These are phyloP conservation scores for Insectozyma bohioensis DNA, from an alignment of 1,139 yeast species.

Conservation along the genomic window DNA sequence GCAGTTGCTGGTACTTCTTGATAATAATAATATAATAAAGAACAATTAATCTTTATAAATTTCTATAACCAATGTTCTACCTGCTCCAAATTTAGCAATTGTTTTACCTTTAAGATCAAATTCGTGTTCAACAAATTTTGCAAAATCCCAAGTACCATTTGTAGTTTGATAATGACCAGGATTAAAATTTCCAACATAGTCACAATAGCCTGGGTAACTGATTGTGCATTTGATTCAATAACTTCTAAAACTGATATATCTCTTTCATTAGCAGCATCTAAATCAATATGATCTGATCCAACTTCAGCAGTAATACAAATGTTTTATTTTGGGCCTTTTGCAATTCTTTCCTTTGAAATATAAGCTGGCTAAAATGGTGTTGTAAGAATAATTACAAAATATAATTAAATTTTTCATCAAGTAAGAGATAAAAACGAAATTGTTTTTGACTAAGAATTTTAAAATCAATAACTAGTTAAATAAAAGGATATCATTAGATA, in stretches of 20 bases:
- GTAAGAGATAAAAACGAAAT: no score
- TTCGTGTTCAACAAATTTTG: constrained; percentile 70
- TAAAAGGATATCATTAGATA: no score
- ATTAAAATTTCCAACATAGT: constrained; percentile 72
- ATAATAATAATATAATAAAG: constrained; percentile 76
- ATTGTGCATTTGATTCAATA: constrained; percentile 77
- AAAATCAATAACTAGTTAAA: no score
- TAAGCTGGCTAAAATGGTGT: constrained; percentile 86
- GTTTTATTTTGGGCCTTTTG: no score
- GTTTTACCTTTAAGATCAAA: constrained; percentile 77
- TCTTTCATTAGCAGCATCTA: constrained; percentile 66
- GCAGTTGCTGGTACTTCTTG: constrained; percentile 63
- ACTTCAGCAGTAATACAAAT: constrained; percentile 83
- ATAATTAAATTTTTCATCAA: no score
- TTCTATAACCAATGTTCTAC: constrained; percentile 81
- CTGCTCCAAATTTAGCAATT: constrained; percentile 78
- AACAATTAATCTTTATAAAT: constrained; percentile 69
- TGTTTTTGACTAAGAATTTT: no score
- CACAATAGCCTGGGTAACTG: constrained; percentile 80
- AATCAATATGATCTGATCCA: constrained; percentile 80
- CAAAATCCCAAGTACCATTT: constrained; percentile 71
- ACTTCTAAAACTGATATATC: constrained; percentile 73
- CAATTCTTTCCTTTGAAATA: constrained; percentile 64
- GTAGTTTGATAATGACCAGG: constrained; percentile 74
- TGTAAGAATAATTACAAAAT: constrained; percentile 71